phyloP scores from a whole-genome alignment of 73 alveolate species.

The Tetrahymena borealis region DNA sequence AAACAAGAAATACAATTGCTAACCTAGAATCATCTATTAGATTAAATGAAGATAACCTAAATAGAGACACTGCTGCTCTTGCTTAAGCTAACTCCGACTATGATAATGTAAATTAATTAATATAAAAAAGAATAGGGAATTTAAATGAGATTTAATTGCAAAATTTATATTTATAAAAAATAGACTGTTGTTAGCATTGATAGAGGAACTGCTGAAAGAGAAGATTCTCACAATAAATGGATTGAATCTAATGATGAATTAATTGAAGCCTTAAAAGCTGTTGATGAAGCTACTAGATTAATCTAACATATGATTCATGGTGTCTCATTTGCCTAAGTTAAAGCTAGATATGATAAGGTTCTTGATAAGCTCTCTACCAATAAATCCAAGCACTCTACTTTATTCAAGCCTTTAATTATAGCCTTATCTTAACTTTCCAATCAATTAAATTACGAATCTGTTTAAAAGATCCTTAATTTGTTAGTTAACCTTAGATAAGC shows the following conservation, averaged over 20 bases:
- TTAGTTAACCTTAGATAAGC: background rate
- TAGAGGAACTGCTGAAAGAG: background rate
- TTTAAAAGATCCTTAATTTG: background rate
- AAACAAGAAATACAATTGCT: background rate
- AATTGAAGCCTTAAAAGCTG: conserved; percentile 26
- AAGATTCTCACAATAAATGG: background rate
- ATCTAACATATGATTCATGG: conserved; percentile 37
- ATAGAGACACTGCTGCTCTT: background rate
- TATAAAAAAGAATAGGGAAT: too few relatives aligned
- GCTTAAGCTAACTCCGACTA: background rate
- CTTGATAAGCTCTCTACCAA: conserved; percentile 25
- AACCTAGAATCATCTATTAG: background rate
- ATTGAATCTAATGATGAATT: background rate
- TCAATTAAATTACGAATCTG: background rate
- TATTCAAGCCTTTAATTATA: background rate
- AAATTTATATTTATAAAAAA: background rate
- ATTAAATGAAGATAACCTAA: background rate
- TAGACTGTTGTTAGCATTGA: background rate
- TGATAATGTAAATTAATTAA: background rate
- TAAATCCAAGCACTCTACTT: conserved; percentile 20
- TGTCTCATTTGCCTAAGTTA: conserved; percentile 34
- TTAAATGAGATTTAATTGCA: background rate
- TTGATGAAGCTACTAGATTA: conserved; percentile 40
- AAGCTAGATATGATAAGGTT: conserved; percentile 23
- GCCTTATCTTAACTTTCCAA: background rate